Evolutionary conservation across 2,329 filamentous ascomycete species (phyloP).

Genomic region (Plectosphaerella sp.): DNA sequence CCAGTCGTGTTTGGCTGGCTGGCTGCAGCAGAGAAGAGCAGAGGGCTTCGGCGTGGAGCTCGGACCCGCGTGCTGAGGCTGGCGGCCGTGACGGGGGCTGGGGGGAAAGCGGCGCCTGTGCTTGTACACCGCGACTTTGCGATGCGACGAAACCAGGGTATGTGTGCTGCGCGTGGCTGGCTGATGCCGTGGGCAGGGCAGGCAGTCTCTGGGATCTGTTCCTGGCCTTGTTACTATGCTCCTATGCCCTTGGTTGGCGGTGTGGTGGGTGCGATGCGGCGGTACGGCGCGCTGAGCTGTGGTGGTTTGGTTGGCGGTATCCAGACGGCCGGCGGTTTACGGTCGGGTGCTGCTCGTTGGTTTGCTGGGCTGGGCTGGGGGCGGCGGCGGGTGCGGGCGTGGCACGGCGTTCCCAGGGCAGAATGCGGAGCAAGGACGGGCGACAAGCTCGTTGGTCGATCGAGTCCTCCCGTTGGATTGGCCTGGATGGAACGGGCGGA

Average conservation of each 20-base stretch:
- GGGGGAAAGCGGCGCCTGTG: background rate
- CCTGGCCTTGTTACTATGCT: too few relatives aligned
- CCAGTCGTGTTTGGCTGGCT: too few relatives aligned
- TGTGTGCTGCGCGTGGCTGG: background rate
- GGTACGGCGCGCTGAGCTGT: background rate
- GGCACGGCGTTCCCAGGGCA: background rate
- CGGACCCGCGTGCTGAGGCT: too few relatives aligned
- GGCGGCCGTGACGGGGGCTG: background rate
- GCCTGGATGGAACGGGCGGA: conserved; percentile 2
- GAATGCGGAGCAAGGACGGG: conserved; percentile 9
- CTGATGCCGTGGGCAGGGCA: background rate
- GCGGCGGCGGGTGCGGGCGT: background rate
- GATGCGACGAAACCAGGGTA: background rate
- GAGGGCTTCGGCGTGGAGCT: too few relatives aligned
- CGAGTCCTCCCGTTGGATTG: too few relatives aligned
- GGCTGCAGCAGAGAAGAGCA: too few relatives aligned
- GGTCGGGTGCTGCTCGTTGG: background rate
- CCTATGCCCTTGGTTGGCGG: too few relatives aligned
- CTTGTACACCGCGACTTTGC: background rate
- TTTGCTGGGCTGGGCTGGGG: conserved; percentile 9
- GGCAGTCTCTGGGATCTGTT: background rate
- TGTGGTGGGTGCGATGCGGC: background rate
- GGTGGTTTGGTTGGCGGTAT: background rate
- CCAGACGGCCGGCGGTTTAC: too few relatives aligned
- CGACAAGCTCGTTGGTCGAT: conserved; percentile 6